Percentiles rank a stretch among this genome's conserved stretches.
phyloP scores from a whole-genome alignment of 345 rosid species.

The Erysimum cheiranthoides region DNA sequence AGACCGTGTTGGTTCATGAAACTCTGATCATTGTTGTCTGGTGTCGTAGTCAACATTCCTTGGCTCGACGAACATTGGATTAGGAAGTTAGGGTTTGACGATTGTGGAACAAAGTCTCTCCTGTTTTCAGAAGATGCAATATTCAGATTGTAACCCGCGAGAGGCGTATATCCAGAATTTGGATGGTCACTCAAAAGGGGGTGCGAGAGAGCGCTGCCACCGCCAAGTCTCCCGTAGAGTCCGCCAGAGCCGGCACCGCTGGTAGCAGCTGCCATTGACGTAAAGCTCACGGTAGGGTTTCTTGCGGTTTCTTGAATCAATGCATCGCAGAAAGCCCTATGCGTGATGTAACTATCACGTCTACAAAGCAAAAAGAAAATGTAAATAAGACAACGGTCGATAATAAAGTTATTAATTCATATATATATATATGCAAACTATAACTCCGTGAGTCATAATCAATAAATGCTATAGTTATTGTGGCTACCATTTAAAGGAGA shows the following conservation, averaged over 20 bases:
- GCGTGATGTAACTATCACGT: slow-evolving; percentile 90
- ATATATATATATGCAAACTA: not conserved
- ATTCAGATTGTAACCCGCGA: slow-evolving; percentile 44
- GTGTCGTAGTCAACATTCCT: slow-evolving; percentile 26
- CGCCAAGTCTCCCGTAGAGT: slow-evolving; percentile 59
- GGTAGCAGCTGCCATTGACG: slow-evolving; percentile 39
- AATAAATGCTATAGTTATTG: slow-evolving; percentile 30
- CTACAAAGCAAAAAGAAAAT: slow-evolving; percentile 46
- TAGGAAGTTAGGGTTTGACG: slow-evolving; percentile 52
- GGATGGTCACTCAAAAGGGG: slow-evolving; percentile 49
- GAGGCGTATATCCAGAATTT: slow-evolving; percentile 33
- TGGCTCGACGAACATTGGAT: slow-evolving; percentile 52
- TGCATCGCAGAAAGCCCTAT: slow-evolving; percentile 89
- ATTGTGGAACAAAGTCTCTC: slow-evolving; percentile 52
- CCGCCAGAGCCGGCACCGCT: slow-evolving; percentile 23
- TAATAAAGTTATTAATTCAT: slow-evolving; percentile 13
- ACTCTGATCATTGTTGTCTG: slow-evolving; percentile 40
- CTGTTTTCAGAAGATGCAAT: slow-evolving; percentile 37
- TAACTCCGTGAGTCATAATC: slow-evolving; percentile 21
- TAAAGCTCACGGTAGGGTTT: slow-evolving; percentile 60
- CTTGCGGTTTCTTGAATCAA: slow-evolving; percentile 78
- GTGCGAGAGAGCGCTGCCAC: slow-evolving; percentile 32
- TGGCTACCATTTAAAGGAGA: slow-evolving; percentile 31
- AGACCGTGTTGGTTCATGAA: slow-evolving; percentile 44
- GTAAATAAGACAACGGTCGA: not conserved